These are phyloP conservation scores for Starmera dryadoides DNA, from an alignment of 805 yeast species.

Conservation along the genomic window DNA sequence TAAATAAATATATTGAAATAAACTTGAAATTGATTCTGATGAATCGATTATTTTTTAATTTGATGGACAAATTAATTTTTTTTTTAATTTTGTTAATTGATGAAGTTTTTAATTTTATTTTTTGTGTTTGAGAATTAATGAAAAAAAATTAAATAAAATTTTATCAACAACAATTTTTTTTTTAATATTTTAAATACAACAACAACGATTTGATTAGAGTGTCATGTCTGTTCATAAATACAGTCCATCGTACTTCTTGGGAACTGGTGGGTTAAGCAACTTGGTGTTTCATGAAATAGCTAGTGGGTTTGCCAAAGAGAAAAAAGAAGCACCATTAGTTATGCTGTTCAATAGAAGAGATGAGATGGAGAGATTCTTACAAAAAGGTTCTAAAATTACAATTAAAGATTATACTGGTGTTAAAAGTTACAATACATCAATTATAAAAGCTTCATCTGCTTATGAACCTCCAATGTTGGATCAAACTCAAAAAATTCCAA, in stretches of 20 bases:
- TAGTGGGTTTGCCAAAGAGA: neutral
- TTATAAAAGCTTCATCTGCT: constrained; percentile 23
- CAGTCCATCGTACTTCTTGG: neutral
- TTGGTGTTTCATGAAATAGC: neutral
- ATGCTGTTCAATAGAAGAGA: constrained; percentile 22
- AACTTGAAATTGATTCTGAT: no score
- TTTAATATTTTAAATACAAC: no score
- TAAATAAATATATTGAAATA: no score
- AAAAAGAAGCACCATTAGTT: neutral
- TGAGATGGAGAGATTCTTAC: neutral
- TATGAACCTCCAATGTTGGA: constrained; percentile 23
- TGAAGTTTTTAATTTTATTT: no score
- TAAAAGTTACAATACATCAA: neutral
- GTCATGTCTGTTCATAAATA: no score
- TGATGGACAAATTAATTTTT: no score
- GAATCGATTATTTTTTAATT: no score
- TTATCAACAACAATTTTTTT: no score
- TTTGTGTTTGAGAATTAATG: no score
- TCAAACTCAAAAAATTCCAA: constrained; percentile 22
- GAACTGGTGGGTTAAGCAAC: constrained; percentile 3
- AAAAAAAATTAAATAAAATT: no score
- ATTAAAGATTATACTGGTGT: constrained; percentile 2
- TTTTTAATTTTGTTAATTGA: no score
- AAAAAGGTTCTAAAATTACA: constrained; percentile 3
- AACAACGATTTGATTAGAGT: no score